Evolutionary conservation across 768 basidiomycete genomes (phyloP), one percentile per base, ranked within the genome.

Genomic region (Galerina sulciceps): DNA sequence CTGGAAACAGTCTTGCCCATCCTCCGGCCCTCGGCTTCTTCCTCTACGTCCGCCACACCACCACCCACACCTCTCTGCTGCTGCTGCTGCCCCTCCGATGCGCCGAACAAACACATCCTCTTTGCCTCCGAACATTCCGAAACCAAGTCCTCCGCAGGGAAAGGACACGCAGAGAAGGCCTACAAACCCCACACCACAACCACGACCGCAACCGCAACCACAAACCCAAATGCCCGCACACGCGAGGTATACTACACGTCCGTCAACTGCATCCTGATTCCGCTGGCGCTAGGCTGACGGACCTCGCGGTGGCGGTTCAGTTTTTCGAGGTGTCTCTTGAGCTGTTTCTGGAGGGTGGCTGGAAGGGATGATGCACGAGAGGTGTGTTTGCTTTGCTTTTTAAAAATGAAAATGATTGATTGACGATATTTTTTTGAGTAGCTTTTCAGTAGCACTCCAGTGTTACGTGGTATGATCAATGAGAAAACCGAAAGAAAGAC

Each of bases 191-290:
- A n/a, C n/a, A n/a, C n/a, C n/a, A n/a, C n/a, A n/a, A n/a, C n/a
- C n/a, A n/a, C n/a, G n/a, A n/a, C n/a, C n/a, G n/a, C n/a, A n/a
- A n/a, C 73, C 10, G 80, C 78, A 44, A 88, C 73, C 10, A 80
- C 78, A 43, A 88, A 86, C 64, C 76, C n/a, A n/a, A n/a, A n/a
- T n/a, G n/a, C n/a, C n/a, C n/a, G n/a, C 81, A 13, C 95, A 98
- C 72, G 90, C 89, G 0, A 83, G 89, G 49, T n/a, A n/a, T 99
- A 99, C 75, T 99, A 98, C 71, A 87, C 93, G 14, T 81, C 90
- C 5, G 94, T 97, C 68, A 97, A 96, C 0, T 88, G 98, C 64
- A 98, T 98, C 71, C 97, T 98, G 74, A 88, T 96, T 57, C 85
- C 93, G 41, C 79, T 98, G 31, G 76, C 80, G 10, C 83, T 6